Conservation (phyloP, 257 asterid genomes). For the Handroanthus guayacan region DNA sequence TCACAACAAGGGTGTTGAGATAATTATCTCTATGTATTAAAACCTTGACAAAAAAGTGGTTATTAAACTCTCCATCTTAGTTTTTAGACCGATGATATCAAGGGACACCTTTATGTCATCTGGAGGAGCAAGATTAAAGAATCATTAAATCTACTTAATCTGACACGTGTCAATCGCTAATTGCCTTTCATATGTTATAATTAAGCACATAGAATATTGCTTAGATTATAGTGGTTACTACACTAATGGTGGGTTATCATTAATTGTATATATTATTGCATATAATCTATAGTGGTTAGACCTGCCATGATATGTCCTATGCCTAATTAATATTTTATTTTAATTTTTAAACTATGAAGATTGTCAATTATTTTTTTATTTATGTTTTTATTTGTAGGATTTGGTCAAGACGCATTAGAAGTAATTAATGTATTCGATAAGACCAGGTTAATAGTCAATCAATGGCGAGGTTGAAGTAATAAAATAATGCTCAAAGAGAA, state of each 20-base stretch:
- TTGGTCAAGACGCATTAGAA: too few relatives aligned
- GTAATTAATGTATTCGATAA: too few relatives aligned
- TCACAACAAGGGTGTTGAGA: too few relatives aligned
- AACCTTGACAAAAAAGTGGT: background rate
- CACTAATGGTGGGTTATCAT: slow-evolving; percentile 17
- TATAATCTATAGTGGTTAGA: slow-evolving; percentile 28
- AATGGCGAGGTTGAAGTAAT: too few relatives aligned
- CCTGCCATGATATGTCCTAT: slow-evolving; percentile 19
- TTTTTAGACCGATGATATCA: background rate
- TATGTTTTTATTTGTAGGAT: too few relatives aligned
- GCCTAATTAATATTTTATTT: background rate
- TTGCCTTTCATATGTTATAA: slow-evolving; percentile 3
- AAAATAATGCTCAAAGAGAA: too few relatives aligned
- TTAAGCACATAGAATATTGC: background rate
- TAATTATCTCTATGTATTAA: too few relatives aligned
- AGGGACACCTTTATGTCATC: background rate
- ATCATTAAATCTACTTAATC: background rate
- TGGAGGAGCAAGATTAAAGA: background rate
- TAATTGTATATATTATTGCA: background rate
- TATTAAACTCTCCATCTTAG: background rate
- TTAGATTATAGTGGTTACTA: slow-evolving; percentile 18
- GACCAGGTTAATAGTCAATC: too few relatives aligned
- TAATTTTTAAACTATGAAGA: background rate
- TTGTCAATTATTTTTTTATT: background rate
- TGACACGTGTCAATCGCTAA: background rate